Percentiles rank a stretch among this genome's conserved stretches.
These are phyloP conservation scores for Leccinum subgranulosum DNA, from an alignment of 768 basidiomycete genomes.

Conservation along the genomic window DNA sequence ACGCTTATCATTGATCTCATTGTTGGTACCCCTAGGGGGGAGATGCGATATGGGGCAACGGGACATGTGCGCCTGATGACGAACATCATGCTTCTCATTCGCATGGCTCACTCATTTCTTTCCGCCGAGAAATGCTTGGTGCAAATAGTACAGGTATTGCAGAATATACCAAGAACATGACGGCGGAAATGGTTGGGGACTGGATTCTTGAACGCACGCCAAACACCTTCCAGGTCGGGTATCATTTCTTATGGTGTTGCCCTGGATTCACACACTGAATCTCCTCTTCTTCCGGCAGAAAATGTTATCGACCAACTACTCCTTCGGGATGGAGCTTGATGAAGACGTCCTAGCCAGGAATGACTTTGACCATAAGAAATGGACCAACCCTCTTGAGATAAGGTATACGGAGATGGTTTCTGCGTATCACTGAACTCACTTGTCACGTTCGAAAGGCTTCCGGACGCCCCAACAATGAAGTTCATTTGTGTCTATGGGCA, in stretches of 20 bases:
- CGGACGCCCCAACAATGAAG: constrained; percentile 87
- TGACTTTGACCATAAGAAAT: constrained; percentile 74
- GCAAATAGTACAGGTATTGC: constrained; percentile 5
- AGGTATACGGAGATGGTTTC: constrained; percentile 38
- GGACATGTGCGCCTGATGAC: constrained; percentile 79
- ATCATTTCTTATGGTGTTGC: constrained; percentile 2
- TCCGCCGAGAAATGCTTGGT: constrained; percentile 42
- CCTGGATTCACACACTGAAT: neutral
- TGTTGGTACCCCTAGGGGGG: constrained; percentile 55
- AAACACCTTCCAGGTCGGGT: constrained; percentile 66
- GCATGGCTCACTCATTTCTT: constrained; percentile 82
- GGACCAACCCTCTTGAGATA: constrained; percentile 88
- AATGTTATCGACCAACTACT: constrained; percentile 86
- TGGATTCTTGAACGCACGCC: constrained; percentile 88
- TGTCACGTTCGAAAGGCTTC: constrained; percentile 49
- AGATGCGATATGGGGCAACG: constrained; percentile 78
- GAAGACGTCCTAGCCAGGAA: constrained; percentile 61
- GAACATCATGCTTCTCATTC: constrained; percentile 47
- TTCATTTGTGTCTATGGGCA: constrained; percentile 93
- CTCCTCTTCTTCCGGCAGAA: constrained; percentile 33
- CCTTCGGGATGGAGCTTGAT: constrained; percentile 82
- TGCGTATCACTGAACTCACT: neutral
- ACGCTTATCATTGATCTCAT: neutral
- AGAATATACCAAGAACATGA: constrained; percentile 58
- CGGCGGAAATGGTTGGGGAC: constrained; percentile 63